Percentiles rank a stretch among this genome's conserved stretches.
These are phyloP conservation scores for Penicillium bialowiezense DNA, from an alignment of 495 filamentous ascomycete species.

Conservation along the genomic window DNA sequence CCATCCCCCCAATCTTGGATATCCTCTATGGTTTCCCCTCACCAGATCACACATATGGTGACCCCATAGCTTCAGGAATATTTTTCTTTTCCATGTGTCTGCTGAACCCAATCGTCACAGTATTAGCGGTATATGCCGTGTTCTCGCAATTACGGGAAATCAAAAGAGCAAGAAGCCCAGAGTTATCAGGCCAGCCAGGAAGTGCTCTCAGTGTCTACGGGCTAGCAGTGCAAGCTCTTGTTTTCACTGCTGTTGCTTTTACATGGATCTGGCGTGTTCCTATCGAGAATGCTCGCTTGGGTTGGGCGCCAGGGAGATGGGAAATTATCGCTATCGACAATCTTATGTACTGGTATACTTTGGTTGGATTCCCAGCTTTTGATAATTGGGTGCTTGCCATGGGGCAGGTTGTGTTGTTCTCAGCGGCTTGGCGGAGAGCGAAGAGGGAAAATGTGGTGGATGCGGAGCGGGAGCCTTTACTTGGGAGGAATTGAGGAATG, in stretches of 20 bases:
- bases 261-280: slow-evolving; percentile 6
- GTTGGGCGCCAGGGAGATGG: not conserved
- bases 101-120: not conserved
- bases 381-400: slow-evolving; percentile 1
- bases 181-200: not conserved
- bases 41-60: not conserved
- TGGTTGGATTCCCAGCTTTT: slow-evolving; percentile 3
- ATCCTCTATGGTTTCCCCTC: not conserved
- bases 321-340: not conserved
- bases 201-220: not conserved
- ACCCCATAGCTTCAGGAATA: not conserved
- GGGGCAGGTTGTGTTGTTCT: not conserved
- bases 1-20: slow-evolving; percentile 1
- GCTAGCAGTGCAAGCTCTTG: not conserved
- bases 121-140: not conserved
- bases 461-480: not conserved
- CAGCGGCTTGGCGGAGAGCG: not conserved
- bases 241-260: slow-evolving; percentile 1
- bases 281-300: not conserved
- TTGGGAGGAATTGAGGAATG: not conserved
- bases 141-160: not conserved
- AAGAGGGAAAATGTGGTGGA: not conserved
- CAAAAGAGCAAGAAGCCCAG: not conserved
- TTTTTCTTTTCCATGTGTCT: not conserved
- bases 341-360: slow-evolving; percentile 3